Evolutionary conservation across 495 filamentous ascomycete genomes (phyloP), one percentile per base, ranked within the genome.

Genomic region (Xylaria sp.): DNA sequence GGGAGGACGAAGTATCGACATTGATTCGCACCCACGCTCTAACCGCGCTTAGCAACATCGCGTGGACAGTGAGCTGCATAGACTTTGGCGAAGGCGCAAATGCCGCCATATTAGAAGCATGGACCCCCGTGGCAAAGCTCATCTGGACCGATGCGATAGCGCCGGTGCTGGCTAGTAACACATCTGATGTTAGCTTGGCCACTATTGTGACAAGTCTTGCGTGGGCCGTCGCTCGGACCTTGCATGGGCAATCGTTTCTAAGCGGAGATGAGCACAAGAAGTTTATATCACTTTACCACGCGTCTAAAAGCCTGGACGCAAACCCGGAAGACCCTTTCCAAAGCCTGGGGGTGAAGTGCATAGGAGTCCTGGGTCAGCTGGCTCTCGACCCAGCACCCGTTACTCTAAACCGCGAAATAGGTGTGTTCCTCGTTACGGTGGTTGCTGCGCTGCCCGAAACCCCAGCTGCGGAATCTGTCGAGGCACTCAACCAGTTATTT

Each of bases 261-360:
- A 71, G 78, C 29, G 79, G 75, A 31, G 81, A 79, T 17, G 84
- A 88, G 72, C 87, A 87, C 44, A 81, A 83, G 67, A 87, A 85
- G 61, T 90, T 91, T 74, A 88, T 91, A 67, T 80, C 87, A 40
- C 82, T 91, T 46, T 90, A 89, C 72, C 84, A 87, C 52, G 87
- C 86, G 19, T 83, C 88, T 62, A 83, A 80, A 68, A 75, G 57
- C 46, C 69, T 82, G 9, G 62, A 68, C 14, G 57, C 65, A 41
- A 73, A 75, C 19, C 65, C 76, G 17, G 72, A 75, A 15, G 87
- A 88, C 69, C 81, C 85, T 33, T 85, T 88, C 67, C 82, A 86
- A 72, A 74, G 78, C 31, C 81, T 90, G 11, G 82, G 85, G 15
- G 85, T 88, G 44, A 90, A 90, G 77, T 89, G 87, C 70, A 83